Base-by-base conservation (phyloP, 768 basidiomycete genomes). In the Hypsizygus marmoreus region DNA sequence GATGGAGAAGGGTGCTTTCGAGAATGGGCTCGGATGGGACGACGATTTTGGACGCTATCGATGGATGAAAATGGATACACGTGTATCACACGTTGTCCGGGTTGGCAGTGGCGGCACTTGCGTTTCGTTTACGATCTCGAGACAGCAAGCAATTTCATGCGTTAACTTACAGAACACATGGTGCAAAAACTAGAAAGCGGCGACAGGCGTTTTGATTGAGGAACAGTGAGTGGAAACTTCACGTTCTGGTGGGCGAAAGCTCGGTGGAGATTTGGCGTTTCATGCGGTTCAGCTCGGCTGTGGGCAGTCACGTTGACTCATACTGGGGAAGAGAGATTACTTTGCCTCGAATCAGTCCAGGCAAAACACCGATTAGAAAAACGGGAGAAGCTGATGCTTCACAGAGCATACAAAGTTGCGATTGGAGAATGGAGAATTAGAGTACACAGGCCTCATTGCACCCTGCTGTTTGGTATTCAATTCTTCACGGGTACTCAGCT, bases 41-140 rank as follows among this genome's bases (percentile, higher is more conserved):
- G 19, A 29, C n/a, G 26, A 48, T 50, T 42, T 43, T 24, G 31
- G 43, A 43, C n/a, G 31, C 34, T 53, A 63, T 61, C 60, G 60
- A 63, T 60, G 56, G 51, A 51, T 44, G 45, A 40, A n/a, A n/a
- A 32, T 31, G 45, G 32, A 39, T 40, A 57, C 63, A 63, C 60
- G 61, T 59, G 61, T 54, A 47, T 17, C 42, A 51, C 61, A 63
- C 61, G 61, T 55, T 62, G 50, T 43, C n/a, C n/a, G 13, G 19
- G 12, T 41, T 35, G 40, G 43, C 34, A 47, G 32, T 43, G 37
- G 38, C 45, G 34, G 16, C 31, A 30, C 24, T 43, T 24, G 16
- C 19, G 39, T 37, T 44, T 42, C 45, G 32, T 11, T 25, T n/a
- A n/a, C 44, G 43, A 43, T 16, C 23, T 9, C 17, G 17, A 41